These are phyloP conservation scores for Plasmodiophora brassicae DNA, from an alignment of 208 protist species.

Conservation along the genomic window DNA sequence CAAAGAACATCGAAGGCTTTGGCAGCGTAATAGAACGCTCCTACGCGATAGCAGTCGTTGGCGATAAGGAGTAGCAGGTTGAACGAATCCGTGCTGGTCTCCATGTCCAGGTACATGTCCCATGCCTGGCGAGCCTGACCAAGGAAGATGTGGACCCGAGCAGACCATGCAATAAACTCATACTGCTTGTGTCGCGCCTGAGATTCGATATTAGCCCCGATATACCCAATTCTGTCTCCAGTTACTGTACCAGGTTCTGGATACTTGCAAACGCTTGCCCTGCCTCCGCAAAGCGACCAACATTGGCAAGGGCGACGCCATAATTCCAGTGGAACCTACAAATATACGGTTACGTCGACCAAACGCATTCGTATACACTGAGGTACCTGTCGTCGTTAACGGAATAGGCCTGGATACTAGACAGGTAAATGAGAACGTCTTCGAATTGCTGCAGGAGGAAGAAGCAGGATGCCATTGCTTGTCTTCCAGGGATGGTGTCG, in stretches of 20 bases:
- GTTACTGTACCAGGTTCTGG: neutral
- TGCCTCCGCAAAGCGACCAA: neutral
- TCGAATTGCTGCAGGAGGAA: conserved; percentile 87
- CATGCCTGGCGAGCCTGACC: conserved; percentile 80
- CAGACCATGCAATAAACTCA: conserved; percentile 34
- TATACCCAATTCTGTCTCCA: neutral
- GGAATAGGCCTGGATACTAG: conserved; percentile 90
- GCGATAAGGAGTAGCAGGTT: conserved; percentile 51
- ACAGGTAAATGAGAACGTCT: conserved; percentile 89
- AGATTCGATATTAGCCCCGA: neutral
- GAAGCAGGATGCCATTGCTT: conserved; percentile 93
- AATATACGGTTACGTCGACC: neutral
- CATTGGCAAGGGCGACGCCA: neutral
- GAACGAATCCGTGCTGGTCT: conserved; percentile 64
- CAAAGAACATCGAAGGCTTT: conserved; percentile 95
- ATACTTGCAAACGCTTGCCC: neutral
- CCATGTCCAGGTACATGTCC: conserved; percentile 93
- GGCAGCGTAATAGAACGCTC: conserved; percentile 87
- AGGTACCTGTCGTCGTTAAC: conserved; percentile 66
- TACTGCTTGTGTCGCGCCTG: neutral
- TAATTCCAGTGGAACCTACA: conserved; percentile 21
- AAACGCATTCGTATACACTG: conserved; percentile 4
- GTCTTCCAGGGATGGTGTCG: conserved; percentile 86
- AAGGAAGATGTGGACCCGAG: conserved; percentile 76
- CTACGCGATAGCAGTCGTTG: conserved; percentile 83